These are phyloP conservation scores for Miamiensis avidus DNA, from an alignment of 169 alveolate species.

Conservation along the genomic window DNA sequence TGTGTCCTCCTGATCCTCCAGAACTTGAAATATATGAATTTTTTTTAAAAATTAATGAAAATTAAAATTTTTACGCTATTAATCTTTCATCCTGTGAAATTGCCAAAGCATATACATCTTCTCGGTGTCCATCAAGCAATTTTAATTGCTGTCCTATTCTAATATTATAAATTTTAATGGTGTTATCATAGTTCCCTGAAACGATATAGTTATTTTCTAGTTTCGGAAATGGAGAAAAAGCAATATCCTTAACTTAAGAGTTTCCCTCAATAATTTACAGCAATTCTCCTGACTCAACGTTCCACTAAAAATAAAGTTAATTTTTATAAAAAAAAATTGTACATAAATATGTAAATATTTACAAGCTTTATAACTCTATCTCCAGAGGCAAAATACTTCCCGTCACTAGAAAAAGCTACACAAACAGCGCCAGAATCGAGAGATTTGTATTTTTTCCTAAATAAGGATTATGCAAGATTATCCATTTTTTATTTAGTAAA, in stretches of 20 bases:
- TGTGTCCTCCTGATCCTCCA: not conserved
- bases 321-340: no score
- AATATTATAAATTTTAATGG: not conserved
- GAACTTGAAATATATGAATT: not conserved
- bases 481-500: no score
- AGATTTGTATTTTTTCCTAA: not conserved
- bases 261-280: not conserved
- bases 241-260: not conserved
- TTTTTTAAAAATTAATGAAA: no score
- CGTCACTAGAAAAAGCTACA: not conserved
- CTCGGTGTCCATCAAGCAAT: not conserved
- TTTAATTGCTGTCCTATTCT: not conserved
- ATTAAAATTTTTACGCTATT: not conserved
- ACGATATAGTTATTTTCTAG: not conserved
- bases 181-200: not conserved
- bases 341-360: not conserved
- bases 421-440: not conserved
- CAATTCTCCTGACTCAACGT: not conserved
- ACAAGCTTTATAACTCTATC: not conserved
- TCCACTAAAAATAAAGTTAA: not conserved
- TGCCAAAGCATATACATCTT: not conserved
- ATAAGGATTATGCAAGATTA: no score
- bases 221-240: not conserved
- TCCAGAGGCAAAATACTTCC: not conserved
- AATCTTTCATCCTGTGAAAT: not conserved